phyloP scores from a whole-genome alignment of 805 yeast genomes.

The Cyberlindnera veronae region DNA sequence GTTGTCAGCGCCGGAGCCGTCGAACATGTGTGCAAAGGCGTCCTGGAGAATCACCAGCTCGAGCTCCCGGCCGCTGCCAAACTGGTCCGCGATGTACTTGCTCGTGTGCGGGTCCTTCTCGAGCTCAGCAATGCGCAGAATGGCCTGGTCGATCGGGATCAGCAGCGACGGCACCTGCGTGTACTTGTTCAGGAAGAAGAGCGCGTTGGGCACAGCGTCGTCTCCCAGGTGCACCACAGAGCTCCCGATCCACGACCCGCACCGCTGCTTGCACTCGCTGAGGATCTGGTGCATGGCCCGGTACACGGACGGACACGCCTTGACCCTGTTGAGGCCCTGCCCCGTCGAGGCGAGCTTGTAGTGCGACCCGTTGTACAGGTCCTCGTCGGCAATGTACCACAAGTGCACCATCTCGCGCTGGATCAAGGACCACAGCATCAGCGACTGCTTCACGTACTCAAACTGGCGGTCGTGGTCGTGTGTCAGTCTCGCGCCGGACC shows the following conservation, averaged over 20 bases:
- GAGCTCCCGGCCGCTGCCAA: slow-evolving; percentile 51
- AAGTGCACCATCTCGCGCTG: slow-evolving; percentile 74
- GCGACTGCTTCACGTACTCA: slow-evolving; percentile 71
- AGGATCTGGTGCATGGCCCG: slow-evolving; percentile 69
- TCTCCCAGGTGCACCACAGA: slow-evolving; percentile 80
- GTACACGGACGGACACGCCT: slow-evolving; percentile 65
- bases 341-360: slow-evolving; percentile 71
- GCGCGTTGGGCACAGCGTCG: slow-evolving; percentile 79
- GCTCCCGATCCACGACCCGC: slow-evolving; percentile 75
- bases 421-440: slow-evolving; percentile 71
- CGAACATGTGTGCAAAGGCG: slow-evolving; percentile 48
- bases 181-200: slow-evolving; percentile 76
- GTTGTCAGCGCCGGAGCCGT: slow-evolving; percentile 82
- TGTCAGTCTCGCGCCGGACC: slow-evolving; percentile 65
- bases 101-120: slow-evolving; percentile 45
- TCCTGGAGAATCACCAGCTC: slow-evolving; percentile 41
- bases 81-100: slow-evolving; percentile 55
- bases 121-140: slow-evolving; percentile 52
- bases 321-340: slow-evolving; percentile 76
- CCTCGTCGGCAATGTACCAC: slow-evolving; percentile 77
- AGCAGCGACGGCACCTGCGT: slow-evolving; percentile 75
- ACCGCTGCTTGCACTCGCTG: slow-evolving; percentile 56
- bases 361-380: slow-evolving; percentile 50
- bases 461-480: slow-evolving; percentile 73
- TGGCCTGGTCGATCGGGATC: slow-evolving; percentile 63